Conservation (phyloP, 208 protist genomes). For the Kentomonas sorsogonicus region DNA sequence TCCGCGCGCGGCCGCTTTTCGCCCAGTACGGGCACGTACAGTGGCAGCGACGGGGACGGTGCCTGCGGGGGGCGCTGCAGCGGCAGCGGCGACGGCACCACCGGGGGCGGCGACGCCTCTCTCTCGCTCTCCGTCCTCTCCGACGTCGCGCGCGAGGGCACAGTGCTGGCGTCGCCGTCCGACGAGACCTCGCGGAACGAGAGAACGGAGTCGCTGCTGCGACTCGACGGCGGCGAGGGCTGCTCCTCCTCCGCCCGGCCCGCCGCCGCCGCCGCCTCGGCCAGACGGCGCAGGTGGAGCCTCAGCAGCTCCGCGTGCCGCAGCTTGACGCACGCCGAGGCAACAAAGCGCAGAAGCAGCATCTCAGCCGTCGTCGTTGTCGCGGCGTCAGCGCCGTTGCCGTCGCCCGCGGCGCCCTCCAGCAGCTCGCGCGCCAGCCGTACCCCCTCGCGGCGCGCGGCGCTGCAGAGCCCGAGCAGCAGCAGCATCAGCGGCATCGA, state of each 20-base stretch:
- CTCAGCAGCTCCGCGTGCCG: constrained; percentile 53
- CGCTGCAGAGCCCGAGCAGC: constrained; percentile 42
- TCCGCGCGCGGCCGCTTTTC: too few relatives aligned
- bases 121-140: too few relatives aligned
- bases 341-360: constrained; percentile 55
- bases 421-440: constrained; percentile 12
- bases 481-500: constrained; percentile 69
- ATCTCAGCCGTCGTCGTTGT: background rate
- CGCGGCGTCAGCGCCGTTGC: background rate
- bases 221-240: background rate
- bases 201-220: too few relatives aligned
- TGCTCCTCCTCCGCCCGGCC: background rate
- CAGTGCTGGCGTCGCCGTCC: too few relatives aligned
- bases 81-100: too few relatives aligned
- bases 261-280: background rate
- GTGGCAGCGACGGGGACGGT: too few relatives aligned
- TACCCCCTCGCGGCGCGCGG: too few relatives aligned
- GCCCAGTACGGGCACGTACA: too few relatives aligned
- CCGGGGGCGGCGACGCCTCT: too few relatives aligned
- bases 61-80: too few relatives aligned
- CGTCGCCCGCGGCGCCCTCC: background rate
- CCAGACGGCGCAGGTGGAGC: constrained; percentile 21
- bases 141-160: too few relatives aligned
- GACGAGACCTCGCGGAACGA: too few relatives aligned
- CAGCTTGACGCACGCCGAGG: constrained; percentile 56